phyloP scores from a whole-genome alignment of 177 flowering plant genomes.

The Vitis hybrid region DNA sequence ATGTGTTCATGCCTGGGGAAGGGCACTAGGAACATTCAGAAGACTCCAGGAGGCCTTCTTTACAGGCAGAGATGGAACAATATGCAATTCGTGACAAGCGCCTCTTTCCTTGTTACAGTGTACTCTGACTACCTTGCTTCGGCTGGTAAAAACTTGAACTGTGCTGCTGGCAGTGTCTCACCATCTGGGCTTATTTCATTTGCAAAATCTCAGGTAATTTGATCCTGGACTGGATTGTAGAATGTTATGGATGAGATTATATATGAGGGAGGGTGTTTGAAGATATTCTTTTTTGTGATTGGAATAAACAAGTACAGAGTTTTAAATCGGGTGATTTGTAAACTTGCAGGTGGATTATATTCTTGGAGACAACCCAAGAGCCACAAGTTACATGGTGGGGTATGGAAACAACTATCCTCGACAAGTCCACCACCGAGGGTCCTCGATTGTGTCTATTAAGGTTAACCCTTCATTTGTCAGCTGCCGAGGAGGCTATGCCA shows the following conservation, averaged over 20 bases:
- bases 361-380: conserved; percentile 94
- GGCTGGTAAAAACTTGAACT: conserved; percentile 43
- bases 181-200: conserved; percentile 64
- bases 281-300: no score
- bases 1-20: conserved; percentile 82
- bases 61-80: conserved; percentile 90
- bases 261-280: not conserved
- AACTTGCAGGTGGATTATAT: conserved; percentile 76
- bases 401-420: conserved; percentile 83
- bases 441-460: conserved; percentile 83
- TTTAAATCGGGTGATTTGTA: not conserved
- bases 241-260: no score
- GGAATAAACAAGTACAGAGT: no score
- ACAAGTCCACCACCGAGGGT: conserved; percentile 83
- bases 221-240: not conserved
- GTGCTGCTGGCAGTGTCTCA: conserved; percentile 48
- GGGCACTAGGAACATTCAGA: conserved; percentile 60
- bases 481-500: conserved; percentile 85
- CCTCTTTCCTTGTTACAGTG: conserved; percentile 75
- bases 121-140: conserved; percentile 85
- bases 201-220: conserved; percentile 75
- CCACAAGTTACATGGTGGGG: conserved; percentile 95
- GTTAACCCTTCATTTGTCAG: conserved; percentile 58
- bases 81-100: conserved; percentile 81
- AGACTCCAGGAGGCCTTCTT: conserved; percentile 83